A percentile compares a stretch with the other conserved stretches of the same genome.
Conservation (phyloP, 1,284 basidiomycete species). For the Heterobasidion occidentale region DNA sequence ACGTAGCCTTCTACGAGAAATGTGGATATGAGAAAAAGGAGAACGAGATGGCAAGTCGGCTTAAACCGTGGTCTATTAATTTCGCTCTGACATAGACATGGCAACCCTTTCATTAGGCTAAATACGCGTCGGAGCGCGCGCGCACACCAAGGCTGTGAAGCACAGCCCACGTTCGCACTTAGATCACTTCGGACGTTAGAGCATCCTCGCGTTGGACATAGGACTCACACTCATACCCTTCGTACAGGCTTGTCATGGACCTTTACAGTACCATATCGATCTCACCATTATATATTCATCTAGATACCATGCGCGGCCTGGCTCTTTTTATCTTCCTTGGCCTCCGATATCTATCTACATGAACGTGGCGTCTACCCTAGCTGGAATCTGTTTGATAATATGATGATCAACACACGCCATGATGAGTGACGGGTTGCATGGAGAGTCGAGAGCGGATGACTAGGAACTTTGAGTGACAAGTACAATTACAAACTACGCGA, state of each 20-base stretch:
- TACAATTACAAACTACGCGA: no score
- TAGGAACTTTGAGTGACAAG: no score
- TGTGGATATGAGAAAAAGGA: conserved; percentile 89
- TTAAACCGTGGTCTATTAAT: not conserved
- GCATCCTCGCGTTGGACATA: not conserved
- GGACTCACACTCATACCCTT: not conserved
- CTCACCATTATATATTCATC: not conserved
- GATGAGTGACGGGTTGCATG: no score
- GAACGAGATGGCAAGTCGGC: conserved; percentile 71
- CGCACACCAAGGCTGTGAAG: conserved; percentile 27
- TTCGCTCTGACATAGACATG: conserved; percentile 1
- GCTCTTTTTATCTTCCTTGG: no score
- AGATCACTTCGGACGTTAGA: not conserved
- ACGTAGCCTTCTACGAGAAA: conserved; percentile 90
- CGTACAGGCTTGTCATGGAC: not conserved
- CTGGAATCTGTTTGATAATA: no score
- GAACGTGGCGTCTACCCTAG: no score
- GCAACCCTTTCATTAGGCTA: conserved; percentile 30
- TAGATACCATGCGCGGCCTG: not conserved
- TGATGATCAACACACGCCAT: no score
- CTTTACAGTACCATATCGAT: not conserved
- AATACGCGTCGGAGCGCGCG: conserved; percentile 39
- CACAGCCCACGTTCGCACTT: no score
- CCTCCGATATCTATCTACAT: no score
- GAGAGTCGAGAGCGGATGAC: no score